phyloP scores from a whole-genome alignment of 2,329 filamentous ascomycete species.

The Cordyceps cateniannulata region DNA sequence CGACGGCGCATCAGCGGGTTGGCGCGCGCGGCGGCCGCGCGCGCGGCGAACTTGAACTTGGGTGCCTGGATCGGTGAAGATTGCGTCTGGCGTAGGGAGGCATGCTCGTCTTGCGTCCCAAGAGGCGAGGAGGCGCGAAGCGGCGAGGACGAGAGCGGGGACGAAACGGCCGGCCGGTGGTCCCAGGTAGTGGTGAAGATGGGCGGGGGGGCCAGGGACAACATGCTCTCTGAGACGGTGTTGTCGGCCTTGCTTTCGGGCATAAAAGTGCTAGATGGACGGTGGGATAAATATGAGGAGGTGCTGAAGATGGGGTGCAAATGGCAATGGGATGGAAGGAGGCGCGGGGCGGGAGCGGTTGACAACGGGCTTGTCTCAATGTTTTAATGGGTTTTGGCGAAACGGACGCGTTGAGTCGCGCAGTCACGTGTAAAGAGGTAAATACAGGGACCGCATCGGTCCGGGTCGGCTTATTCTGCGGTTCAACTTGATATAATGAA shows the following conservation, averaged over 20 bases:
- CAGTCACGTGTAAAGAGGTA: constrained; percentile 23
- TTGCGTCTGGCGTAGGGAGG: constrained; percentile 35
- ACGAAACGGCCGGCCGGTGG: constrained; percentile 42
- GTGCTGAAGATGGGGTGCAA: not conserved
- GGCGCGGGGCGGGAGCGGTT: not conserved
- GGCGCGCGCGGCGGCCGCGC: constrained; percentile 49
- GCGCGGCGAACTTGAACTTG: constrained; percentile 46
- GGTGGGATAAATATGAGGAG: not conserved
- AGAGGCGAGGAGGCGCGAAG: constrained; percentile 45
- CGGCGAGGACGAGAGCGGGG: constrained; percentile 54
- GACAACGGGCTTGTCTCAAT: not conserved
- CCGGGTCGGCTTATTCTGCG: not conserved
- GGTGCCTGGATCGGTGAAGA: constrained; percentile 37
- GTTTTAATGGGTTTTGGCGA: constrained; percentile 7
- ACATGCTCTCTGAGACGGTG: constrained; percentile 26
- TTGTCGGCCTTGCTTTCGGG: constrained; percentile 22
- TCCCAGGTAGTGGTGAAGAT: constrained; percentile 38
- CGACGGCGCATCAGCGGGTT: constrained; percentile 57
- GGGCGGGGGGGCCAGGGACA: constrained; percentile 36
- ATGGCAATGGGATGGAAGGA: not conserved
- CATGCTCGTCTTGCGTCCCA: constrained; percentile 32
- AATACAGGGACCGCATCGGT: not conserved
- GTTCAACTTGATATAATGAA: not conserved
- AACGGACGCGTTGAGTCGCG: constrained; percentile 18
- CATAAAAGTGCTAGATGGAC: constrained; percentile 17